Evolutionary conservation across 1,139 yeast species (phyloP).

Genomic region (Sporopachydermia cereana): DNA sequence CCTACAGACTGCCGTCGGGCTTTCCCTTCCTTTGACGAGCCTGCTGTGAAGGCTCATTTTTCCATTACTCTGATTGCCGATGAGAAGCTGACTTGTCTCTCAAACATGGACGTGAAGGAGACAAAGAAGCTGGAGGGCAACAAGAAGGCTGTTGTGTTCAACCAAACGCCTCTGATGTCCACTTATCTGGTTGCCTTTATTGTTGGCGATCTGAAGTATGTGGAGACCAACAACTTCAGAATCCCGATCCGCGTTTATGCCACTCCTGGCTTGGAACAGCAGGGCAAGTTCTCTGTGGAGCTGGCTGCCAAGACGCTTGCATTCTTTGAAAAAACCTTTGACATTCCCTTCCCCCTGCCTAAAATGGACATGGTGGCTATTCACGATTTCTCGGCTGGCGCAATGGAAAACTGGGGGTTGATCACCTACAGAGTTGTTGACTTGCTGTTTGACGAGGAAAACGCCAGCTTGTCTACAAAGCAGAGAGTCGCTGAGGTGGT

Average conservation of each 20-base stretch:
- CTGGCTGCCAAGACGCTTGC: constrained; percentile 67
- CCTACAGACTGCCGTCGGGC: constrained; percentile 81
- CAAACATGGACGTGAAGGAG: constrained; percentile 56
- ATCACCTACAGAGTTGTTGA: constrained; percentile 77
- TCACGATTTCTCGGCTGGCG: constrained; percentile 76
- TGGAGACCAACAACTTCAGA: constrained; percentile 54
- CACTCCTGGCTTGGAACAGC: constrained; percentile 56
- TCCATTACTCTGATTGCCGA: constrained; percentile 48
- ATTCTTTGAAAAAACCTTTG: constrained; percentile 62
- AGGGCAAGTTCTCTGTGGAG: constrained; percentile 58
- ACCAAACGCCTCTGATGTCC: constrained; percentile 67
- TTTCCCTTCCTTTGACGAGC: constrained; percentile 77
- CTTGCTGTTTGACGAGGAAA: constrained; percentile 51
- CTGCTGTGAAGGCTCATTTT: constrained; percentile 63
- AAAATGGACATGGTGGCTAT: constrained; percentile 77
- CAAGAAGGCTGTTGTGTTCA: constrained; percentile 44
- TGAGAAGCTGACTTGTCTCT: constrained; percentile 49
- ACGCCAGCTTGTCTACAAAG: constrained; percentile 56
- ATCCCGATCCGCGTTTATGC: constrained; percentile 77
- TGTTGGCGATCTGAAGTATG: constrained; percentile 66
- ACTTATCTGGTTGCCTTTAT: constrained; percentile 75
- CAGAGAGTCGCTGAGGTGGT: constrained; percentile 80
- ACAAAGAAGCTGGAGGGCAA: constrained; percentile 33
- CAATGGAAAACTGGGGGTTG: constrained; percentile 90
- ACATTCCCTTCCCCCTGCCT: constrained; percentile 65